Evolutionary conservation across 495 filamentous ascomycete genomes (phyloP), one percentile per base, ranked within the genome.

Genomic region (Aspergillus heteromorphus): DNA sequence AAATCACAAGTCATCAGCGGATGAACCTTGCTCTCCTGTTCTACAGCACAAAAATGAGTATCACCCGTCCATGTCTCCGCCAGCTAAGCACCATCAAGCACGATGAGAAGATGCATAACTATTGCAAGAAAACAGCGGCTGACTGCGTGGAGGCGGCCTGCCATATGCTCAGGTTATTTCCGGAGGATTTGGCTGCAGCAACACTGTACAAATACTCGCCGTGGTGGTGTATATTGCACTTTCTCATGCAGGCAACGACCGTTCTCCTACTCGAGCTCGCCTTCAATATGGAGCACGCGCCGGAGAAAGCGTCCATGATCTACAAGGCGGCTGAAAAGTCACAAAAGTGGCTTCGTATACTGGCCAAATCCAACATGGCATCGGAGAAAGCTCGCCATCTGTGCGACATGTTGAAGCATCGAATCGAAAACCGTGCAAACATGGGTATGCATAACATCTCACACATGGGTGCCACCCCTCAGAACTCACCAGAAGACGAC

Each of bases 161-260:
- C 25, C 70, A 75, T 30, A 76, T 80, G 54, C 63, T 86, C 6
- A 70, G 65, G 1, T 65, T 85, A 13, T 67, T 87, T n/a, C 78
- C 75, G n/a, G 69, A 78, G 43, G 59, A 64, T 11, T 62, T 67
- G 11, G 68, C 71, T 13, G 63, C 61, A 13, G 56, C 56, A n/a
- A 50, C 71, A 1, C 63, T 86, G 2, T 77, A 83, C 58, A 68
- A 69, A 14, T 72, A 74, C 19, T 71, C 74, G 2, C 79, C 81
- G 18, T 87, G 83, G 82, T 87, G 84, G 84, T 80, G 73, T 50
- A 71, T 79, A 6, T 63, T 86, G 0, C 84, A 87, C 62, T 82
- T 82, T 41, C 62, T 87, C 14, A 84, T 83, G 70, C 81, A 85
- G 65, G 79, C 83, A 14, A 71, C 78, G 0, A 77, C 75, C 0